phyloP scores from a whole-genome alignment of 2,329 filamentous ascomycete species.

The Hypoxylon sp. region DNA sequence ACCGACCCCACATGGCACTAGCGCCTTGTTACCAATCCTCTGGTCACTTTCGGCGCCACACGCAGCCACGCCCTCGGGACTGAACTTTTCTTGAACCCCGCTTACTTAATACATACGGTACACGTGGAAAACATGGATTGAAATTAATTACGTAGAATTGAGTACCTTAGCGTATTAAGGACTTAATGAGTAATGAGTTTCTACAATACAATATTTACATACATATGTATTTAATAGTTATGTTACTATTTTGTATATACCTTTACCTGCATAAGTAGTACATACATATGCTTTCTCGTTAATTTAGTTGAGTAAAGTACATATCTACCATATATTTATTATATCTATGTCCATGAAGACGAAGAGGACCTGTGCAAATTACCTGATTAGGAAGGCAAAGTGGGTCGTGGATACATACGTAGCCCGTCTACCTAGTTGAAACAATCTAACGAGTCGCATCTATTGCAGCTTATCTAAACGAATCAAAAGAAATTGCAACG shows the following conservation, averaged over 20 bases:
- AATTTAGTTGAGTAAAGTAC: neutral
- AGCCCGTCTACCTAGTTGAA: neutral
- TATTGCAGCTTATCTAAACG: neutral
- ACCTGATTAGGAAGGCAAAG: slow-evolving; percentile 23
- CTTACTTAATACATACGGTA: slow-evolving; percentile 22
- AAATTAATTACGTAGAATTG: neutral
- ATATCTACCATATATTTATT: neutral
- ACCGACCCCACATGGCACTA: slow-evolving; percentile 21
- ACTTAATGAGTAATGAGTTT: too few species aligned
- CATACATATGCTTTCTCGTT: neutral
- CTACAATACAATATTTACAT: too few species aligned
- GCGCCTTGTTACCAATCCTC: neutral
- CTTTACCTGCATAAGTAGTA: too few species aligned
- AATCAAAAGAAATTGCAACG: slow-evolving; percentile 9
- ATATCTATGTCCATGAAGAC: too few species aligned
- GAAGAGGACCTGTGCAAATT: too few species aligned
- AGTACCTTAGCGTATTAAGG: too few species aligned
- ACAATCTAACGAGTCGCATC: slow-evolving; percentile 1
- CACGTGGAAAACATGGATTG: slow-evolving; percentile 24
- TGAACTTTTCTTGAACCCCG: slow-evolving; percentile 14
- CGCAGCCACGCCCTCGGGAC: slow-evolving; percentile 24
- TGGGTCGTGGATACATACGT: slow-evolving; percentile 1
- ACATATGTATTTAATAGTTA: too few species aligned
- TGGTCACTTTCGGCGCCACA: slow-evolving; percentile 23
- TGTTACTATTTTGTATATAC: too few species aligned